Percentiles rank a stretch among this genome's conserved stretches.
Evolutionary conservation across 2,329 filamentous ascomycete species (phyloP).

Genomic region (Clonostachys byssicola): DNA sequence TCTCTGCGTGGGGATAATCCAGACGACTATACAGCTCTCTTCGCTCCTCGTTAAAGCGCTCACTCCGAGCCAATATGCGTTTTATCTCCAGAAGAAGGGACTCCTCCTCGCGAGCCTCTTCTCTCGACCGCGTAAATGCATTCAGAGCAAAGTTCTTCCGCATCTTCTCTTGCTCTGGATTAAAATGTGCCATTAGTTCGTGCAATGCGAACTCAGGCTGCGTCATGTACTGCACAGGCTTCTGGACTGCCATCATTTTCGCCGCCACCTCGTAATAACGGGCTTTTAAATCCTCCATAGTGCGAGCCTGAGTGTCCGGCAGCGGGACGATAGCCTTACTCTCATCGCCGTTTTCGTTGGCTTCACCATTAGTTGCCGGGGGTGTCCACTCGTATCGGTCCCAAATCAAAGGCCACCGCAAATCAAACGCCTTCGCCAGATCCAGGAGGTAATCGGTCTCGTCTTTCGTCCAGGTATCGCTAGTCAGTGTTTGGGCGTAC

Average conservation of each 20-base stretch:
- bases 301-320: slow-evolving; percentile 47
- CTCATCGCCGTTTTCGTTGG: slow-evolving; percentile 37
- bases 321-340: slow-evolving; percentile 47
- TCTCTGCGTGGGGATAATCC: slow-evolving; percentile 68
- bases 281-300: slow-evolving; percentile 86
- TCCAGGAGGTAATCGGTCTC: slow-evolving; percentile 90
- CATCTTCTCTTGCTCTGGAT: slow-evolving; percentile 70
- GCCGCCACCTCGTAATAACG: slow-evolving; percentile 86
- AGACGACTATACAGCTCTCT: slow-evolving; percentile 83
- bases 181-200: slow-evolving; percentile 83
- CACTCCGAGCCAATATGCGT: slow-evolving; percentile 82
- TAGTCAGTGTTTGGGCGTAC: slow-evolving; percentile 72
- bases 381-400: slow-evolving; percentile 81
- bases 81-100: slow-evolving; percentile 85
- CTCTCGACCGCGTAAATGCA: slow-evolving; percentile 72
- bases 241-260: slow-evolving; percentile 75
- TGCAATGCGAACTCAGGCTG: slow-evolving; percentile 77
- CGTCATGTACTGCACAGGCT: slow-evolving; percentile 82
- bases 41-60: slow-evolving; percentile 82
- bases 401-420: slow-evolving; percentile 87
- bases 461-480: slow-evolving; percentile 79
- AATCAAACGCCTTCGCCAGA: slow-evolving; percentile 71
- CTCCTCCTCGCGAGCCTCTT: slow-evolving; percentile 91
- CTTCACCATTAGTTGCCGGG: slow-evolving; percentile 36
- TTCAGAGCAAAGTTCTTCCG: slow-evolving; percentile 83